phyloP scores from a whole-genome alignment of 2,329 filamentous ascomycete genomes.

The Fusarium humuli region DNA sequence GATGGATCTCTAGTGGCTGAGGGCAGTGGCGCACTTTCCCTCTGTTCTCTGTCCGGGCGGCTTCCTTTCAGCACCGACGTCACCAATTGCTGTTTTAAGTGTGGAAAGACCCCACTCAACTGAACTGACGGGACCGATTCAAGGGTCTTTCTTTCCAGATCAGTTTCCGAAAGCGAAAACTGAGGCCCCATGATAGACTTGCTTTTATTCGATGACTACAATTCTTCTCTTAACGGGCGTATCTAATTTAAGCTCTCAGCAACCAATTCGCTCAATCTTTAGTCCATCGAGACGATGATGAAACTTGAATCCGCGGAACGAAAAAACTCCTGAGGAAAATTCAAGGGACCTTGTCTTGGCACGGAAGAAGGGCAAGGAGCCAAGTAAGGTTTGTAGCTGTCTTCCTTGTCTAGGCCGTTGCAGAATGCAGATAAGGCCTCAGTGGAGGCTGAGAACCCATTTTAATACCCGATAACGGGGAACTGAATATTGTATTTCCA shows the following conservation, averaged over 20 bases:
- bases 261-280: not conserved
- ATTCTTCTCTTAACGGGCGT: not conserved
- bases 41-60: not conserved
- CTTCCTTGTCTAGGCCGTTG: constrained; percentile 22
- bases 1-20: constrained; percentile 29
- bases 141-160: not conserved
- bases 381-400: constrained; percentile 14
- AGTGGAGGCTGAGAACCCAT: constrained; percentile 6
- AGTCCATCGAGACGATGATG: not conserved
- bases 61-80: constrained; percentile 25
- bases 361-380: constrained; percentile 24
- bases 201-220: not conserved
- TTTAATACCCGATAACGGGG: constrained; percentile 25
- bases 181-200: not conserved
- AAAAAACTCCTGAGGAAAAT: constrained; percentile 7
- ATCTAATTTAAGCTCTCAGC: not conserved
- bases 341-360: constrained; percentile 24
- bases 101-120: not conserved
- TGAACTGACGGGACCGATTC: not conserved
- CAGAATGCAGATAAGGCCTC: constrained; percentile 25
- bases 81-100: not conserved
- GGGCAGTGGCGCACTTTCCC: constrained; percentile 16
- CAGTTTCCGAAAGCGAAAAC: constrained; percentile 6
- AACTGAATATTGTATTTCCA: constrained; percentile 11
- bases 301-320: constrained; percentile 17